Evolutionary conservation across 1,284 basidiomycete genomes (phyloP).

Genomic region (Wolfiporia cocos): DNA sequence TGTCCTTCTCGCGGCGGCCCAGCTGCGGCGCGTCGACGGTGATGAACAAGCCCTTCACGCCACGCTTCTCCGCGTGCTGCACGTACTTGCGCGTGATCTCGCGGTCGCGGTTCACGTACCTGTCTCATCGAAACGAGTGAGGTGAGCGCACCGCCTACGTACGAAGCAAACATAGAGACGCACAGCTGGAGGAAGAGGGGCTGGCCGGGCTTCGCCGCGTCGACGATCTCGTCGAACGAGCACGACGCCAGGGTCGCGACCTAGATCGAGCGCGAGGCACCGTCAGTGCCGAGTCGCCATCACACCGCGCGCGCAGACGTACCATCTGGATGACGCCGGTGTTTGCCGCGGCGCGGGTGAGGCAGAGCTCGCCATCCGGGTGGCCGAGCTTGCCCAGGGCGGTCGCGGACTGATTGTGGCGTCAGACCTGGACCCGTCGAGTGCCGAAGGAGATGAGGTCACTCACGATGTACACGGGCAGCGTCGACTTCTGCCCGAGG

Average conservation of each 20-base stretch:
- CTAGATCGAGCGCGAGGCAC: constrained; percentile 7
- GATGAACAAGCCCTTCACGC: constrained; percentile 86
- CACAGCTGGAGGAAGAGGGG: constrained; percentile 76
- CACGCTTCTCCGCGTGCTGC: constrained; percentile 77
- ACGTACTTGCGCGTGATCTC: constrained; percentile 79
- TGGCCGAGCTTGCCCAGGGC: constrained; percentile 91
- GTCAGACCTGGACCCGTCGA: no score
- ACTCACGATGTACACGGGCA: constrained; percentile 56
- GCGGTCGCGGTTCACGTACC: constrained; percentile 84
- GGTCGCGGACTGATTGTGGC: constrained; percentile 52
- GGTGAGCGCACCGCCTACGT: not conserved
- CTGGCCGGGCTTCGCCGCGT: constrained; percentile 70
- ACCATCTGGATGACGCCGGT: constrained; percentile 88
- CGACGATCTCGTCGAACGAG: constrained; percentile 84
- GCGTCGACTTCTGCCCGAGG: constrained; percentile 45
- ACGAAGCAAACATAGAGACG: constrained; percentile 19
- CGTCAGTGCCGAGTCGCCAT: no score
- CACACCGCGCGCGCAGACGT: constrained; percentile 13
- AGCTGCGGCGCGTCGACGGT: constrained; percentile 93
- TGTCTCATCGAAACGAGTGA: constrained; percentile 17
- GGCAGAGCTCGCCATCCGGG: constrained; percentile 84
- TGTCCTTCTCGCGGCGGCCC: constrained; percentile 87
- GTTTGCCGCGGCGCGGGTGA: constrained; percentile 82
- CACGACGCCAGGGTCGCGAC: constrained; percentile 85
- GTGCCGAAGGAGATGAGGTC: no score